Percentiles rank a stretch among this genome's conserved stretches.
Conservation (phyloP, 1,284 basidiomycete genomes). For the Ustilago hordei region DNA sequence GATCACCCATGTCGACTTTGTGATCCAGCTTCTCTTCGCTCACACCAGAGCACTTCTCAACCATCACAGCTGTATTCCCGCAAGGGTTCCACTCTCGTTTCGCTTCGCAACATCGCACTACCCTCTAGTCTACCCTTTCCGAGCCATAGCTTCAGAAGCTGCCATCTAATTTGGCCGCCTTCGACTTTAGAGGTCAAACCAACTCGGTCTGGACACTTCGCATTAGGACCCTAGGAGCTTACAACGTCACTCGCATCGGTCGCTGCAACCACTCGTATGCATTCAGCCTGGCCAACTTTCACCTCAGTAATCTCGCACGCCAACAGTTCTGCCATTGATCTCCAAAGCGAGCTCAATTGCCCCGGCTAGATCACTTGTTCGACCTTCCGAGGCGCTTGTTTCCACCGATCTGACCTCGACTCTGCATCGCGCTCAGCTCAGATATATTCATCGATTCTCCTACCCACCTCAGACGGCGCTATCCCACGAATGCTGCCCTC, state of each 20-base stretch:
- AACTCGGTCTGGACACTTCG: no score
- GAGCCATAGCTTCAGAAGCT: background rate
- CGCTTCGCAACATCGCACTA: background rate
- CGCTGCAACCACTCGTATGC: background rate
- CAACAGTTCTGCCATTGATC: background rate
- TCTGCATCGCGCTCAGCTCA: background rate
- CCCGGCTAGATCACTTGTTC: background rate
- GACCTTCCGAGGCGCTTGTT: background rate
- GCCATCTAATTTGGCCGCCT: background rate
- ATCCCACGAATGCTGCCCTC: background rate
- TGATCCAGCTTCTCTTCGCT: conserved; percentile 4
- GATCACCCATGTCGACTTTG: conserved; percentile 2
- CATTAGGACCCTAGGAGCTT: background rate
- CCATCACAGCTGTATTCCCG: conserved; percentile 3
- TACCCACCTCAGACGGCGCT: background rate
- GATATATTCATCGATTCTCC: background rate
- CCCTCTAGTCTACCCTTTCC: background rate
- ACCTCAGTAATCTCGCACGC: background rate
- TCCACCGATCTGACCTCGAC: background rate
- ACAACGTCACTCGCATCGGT: background rate
- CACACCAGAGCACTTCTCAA: background rate
- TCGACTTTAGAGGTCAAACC: background rate
- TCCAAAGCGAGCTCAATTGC: background rate
- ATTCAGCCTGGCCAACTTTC: background rate
- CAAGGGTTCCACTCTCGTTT: conserved; percentile 7